Base-by-base conservation (phyloP, 768 basidiomycete species). In the Cystofilobasidium capitatum region DNA sequence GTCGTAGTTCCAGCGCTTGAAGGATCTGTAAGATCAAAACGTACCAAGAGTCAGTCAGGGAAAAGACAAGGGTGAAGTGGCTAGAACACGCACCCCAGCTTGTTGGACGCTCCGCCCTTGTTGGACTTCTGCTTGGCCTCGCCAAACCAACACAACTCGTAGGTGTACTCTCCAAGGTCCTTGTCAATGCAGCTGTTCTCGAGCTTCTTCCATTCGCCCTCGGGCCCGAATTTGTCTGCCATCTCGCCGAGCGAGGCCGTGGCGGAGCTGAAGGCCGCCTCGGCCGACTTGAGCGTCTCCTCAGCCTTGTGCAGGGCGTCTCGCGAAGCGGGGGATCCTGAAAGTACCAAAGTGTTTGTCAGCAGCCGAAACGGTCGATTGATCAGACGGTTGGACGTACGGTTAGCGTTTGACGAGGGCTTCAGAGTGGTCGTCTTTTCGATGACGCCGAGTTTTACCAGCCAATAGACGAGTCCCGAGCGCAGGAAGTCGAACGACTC, bases 161-260 rank as follows among this genome's bases (percentile, higher is more conserved):
- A 99, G 8, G 86, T 89, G 77, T 97, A 98, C 89, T 96, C 94
- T 81, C 96, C 94, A 6, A 83, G 81, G 63, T 93, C 84, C 74
- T 85, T 87, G 74, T 85, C 83, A 16, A 98, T 75, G 72, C 94
- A 98, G 1, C 81, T 79, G 7, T 83, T 82, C 26, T 93, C 88
- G 8, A 99, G 82, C 79, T 94, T 96, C 81, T 94, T 94, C 91
- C 91, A 99, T 78, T 96, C 90, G 59, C 90, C 94, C 33, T 89
- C 81, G 0, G 79, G 75, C 24, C 92, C 92, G 71, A 87, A 96
- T 40, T 51, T 62, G 33, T 37, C 57, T 68, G 86, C 89, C 29
- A 98, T 80, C 66, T 87, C 84, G 1, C 76, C 76, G 14, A 90
- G 75, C 47, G 88, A 86, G 29, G 81, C 77, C 62, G 82, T 79